These are phyloP conservation scores for Leptographium lundbergii DNA, from an alignment of 2,329 filamentous ascomycete species.

Conservation along the genomic window DNA sequence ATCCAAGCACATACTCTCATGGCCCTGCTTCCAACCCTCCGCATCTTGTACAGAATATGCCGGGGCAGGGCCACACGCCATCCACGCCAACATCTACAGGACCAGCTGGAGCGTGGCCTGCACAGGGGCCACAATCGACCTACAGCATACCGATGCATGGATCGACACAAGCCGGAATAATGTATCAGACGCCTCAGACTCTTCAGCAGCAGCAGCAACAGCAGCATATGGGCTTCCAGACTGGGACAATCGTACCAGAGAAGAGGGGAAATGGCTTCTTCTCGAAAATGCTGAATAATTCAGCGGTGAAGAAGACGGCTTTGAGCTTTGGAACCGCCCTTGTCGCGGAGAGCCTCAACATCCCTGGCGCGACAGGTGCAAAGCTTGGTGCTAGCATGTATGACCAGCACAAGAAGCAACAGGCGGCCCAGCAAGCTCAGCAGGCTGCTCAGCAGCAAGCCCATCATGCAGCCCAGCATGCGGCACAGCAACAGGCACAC, in stretches of 20 bases:
- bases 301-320: conserved; percentile 9
- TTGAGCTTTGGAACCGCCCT: conserved; percentile 8
- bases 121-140: neutral
- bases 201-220: neutral
- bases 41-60: neutral
- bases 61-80: neutral
- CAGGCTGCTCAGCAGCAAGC: neutral
- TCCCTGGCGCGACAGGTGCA: conserved; percentile 5
- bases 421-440: neutral
- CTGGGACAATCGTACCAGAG: neutral
- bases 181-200: neutral
- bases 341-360: conserved; percentile 5
- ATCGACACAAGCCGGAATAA: neutral
- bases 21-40: neutral
- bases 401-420: conserved; percentile 6
- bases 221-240: neutral
- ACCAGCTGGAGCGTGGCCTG: neutral
- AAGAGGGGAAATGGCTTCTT: conserved; percentile 2
- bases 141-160: neutral
- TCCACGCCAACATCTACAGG: neutral
- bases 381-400: conserved; percentile 2
- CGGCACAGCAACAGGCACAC: conserved; percentile 2
- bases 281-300: conserved; percentile 10
- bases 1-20: neutral
- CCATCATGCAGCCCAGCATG: neutral